These are phyloP conservation scores for Gamsiella multidivaricata DNA, from an alignment of 192 early-diverging fungal species.

Conservation along the genomic window DNA sequence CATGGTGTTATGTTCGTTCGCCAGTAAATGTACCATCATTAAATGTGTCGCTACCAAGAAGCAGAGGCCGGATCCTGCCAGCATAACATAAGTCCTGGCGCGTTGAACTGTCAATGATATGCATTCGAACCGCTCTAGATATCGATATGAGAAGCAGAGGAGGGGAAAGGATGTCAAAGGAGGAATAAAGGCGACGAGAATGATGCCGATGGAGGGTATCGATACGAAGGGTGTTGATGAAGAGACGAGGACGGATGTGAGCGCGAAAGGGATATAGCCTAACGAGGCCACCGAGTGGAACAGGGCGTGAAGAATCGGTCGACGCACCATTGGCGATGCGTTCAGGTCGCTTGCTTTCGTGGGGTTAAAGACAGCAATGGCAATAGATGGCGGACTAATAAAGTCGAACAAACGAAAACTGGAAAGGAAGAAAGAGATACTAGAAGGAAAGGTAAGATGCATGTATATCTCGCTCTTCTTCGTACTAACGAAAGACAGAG, in stretches of 20 bases:
- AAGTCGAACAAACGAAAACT: neutral
- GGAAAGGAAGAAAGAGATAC: neutral
- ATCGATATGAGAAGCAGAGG: conserved; percentile 40
- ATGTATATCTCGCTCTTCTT: too few relatives aligned
- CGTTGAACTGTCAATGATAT: conserved; percentile 35
- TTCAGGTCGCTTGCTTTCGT: too few relatives aligned
- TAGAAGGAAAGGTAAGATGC: neutral
- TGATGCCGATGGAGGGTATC: conserved; percentile 31
- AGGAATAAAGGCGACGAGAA: conserved; percentile 44
- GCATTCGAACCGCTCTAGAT: conserved; percentile 27
- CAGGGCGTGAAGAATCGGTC: conserved; percentile 32
- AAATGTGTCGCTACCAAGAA: conserved; percentile 29
- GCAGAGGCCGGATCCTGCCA: conserved; percentile 42
- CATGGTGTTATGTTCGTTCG: conserved; percentile 15
- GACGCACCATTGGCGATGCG: conserved; percentile 35
- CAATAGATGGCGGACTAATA: too few relatives aligned
- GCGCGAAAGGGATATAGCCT: conserved; percentile 44
- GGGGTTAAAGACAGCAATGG: too few relatives aligned
- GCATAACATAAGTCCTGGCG: conserved; percentile 39
- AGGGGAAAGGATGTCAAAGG: conserved; percentile 25
- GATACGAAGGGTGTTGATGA: conserved; percentile 34
- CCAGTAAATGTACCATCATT: conserved; percentile 29
- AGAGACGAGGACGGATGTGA: conserved; percentile 31
- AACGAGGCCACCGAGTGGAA: conserved; percentile 48
- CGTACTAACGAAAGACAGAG: too few relatives aligned